Evolutionary conservation across 2,329 filamentous ascomycete genomes (phyloP), one percentile per base, ranked within the genome.

Genomic region (Paracamarosporium sp.): DNA sequence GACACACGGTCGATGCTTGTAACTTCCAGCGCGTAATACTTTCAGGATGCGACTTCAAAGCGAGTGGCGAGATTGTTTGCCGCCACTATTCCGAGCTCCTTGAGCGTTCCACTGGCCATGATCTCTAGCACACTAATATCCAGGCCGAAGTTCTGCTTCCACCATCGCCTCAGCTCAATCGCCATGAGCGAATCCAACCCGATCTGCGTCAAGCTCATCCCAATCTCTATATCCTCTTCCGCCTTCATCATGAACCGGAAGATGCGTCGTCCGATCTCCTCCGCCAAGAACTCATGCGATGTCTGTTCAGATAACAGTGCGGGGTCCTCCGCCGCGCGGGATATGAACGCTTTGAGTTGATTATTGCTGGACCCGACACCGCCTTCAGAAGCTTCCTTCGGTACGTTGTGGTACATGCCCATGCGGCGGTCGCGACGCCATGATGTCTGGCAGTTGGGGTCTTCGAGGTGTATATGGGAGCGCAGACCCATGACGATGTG

Each of bases 161-260:
- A 69, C 79, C 78, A 80, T 27, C 66, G 71, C 0, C 78, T 66
- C 25, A 81, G 60, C 56, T 81, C 79, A 3, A 80, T 69, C 0
- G 63, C 70, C 40, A 76, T 65, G 9, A 78, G 46, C 9, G 65
- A 70, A 46, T 77, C 75, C 28, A 77, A 40, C 0, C 75, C 74
- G 17, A 76, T 52, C 36, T 71, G 61, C 17, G 55, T 52, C 20
- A 74, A 41, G 5, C 44, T 28, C 36, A 57, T 7, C 1, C 24
- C 28, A 1, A 57, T 54, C 20, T 72, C 57, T 5, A 70, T 13
- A 8, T 60, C 48, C 1, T 73, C 69, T 4, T 70, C 68, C 1
- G 50, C 44, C 13, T 53, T 28, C 9, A 75, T 40, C n/a, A 71
- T 46, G 4, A 66, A 57, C 1, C 20, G 28, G 38, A 62, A 60